Base-by-base conservation (phyloP, 306 rosid species). In the Vachellia pachyceras region DNA sequence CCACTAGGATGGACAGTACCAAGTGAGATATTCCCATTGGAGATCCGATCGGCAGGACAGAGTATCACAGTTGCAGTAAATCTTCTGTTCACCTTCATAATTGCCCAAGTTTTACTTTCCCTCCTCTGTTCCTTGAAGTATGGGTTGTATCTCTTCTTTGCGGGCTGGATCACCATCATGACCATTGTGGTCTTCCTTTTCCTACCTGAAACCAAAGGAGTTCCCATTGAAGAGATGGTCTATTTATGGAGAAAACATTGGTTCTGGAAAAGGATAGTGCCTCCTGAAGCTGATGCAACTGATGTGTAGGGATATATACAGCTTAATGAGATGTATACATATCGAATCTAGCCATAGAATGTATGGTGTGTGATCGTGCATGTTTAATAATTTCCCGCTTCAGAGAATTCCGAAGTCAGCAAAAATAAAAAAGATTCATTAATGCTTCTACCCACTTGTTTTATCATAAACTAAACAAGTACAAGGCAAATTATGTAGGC, bases 181-280 rank as follows among this genome's bases (percentile, higher is more conserved):
- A 80, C 87, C 63, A n/a, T 80, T 7, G 84, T 83, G 63, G 89
- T 86, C 40, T 42, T 18, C 35, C 29, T 83, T 1, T 83, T 86
- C 60, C 66, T 86, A 46, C 89, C 89, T 58, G 89, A 86, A 69
- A 86, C 89, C 15, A 86, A 86, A 68, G 86, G 86, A n/a, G 70
- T 86, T 36, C 89, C 87, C 54, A 86, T 86, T 77, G 89, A 86
- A 63, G 87, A 86, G 73, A 86, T 86, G 89, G 0, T 77, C 7
- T 67, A 39, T 36, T 77, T 86, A 80, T 86, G 89, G 89, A 77
- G 64, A 68, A 80, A 10, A 67, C 89, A 86, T 69, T 83, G 89
- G 89, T 86, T 86, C 73, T 86, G 89, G 89, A 86, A 80, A 73
- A 77, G 61, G 75, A 58, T 90, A 39, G 72, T 94, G 79, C 82